Base-by-base conservation (phyloP, 345 rosid genomes). In the Stellera chamaejasme region DNA sequence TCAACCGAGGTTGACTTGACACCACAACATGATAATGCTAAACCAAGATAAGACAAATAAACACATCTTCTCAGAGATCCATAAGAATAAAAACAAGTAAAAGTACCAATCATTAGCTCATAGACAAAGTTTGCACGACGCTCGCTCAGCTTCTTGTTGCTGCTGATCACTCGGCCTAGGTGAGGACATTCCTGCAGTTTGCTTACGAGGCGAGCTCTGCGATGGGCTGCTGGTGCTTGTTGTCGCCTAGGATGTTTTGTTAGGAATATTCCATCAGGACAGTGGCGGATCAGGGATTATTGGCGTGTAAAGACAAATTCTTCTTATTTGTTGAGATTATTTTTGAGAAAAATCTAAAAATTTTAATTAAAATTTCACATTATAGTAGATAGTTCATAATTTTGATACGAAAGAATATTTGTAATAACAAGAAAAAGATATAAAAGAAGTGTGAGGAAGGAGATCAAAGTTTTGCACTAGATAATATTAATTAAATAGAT, bases 201-300 rank as follows among this genome's bases (percentile, higher is more conserved):
- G 71, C 53, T 10, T 56, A 48, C 7, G 36, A 52, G 79, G 68
- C 2, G 78, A 69, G 68, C 71, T 48, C 52, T 23, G 69, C 36
- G 72, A 42, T 46, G 82, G 39, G 57, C 48, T 69, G 10, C 62
- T 41, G 76, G 76, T 5, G 50, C 65, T 36, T 65, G 87, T 50
- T 70, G 77, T 60, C 93, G 77, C 69, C 77, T 94, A 52, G 96
- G 97, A 78, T 83, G 97, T 64, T 94, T 94, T 43, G 99, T 85
- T 62, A 94, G 70, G 70, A 94, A 94, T 61, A 94, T 79, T 41
- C 99, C 97, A 82, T 94, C n/a, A n/a, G n/a, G n/a, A n/a, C n/a
- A n/a, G n/a, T n/a, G n/a, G n/a, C n/a, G n/a, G n/a, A n/a, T n/a
- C n/a, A n/a, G n/a, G n/a, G n/a, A n/a, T n/a, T n/a, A n/a, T n/a